A percentile compares a stretch with the other conserved stretches of the same genome.
These are phyloP conservation scores for Ceriops zippeliana DNA, from an alignment of 345 rosid genomes.

Conservation along the genomic window DNA sequence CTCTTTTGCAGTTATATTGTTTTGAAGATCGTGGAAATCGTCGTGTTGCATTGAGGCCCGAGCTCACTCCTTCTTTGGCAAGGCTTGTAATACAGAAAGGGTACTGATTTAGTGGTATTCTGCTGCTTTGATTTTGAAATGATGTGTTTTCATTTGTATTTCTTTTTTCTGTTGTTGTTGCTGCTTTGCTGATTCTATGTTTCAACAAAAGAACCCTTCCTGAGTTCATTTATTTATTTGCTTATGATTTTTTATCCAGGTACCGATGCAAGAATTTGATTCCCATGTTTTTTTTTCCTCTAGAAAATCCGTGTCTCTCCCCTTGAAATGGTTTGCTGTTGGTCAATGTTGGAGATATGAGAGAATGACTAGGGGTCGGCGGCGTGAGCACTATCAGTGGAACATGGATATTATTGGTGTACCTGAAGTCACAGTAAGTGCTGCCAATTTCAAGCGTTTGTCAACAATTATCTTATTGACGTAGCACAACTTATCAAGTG, in stretches of 20 bases:
- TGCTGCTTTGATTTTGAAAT: conserved; percentile 4
- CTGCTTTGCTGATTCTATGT: neutral
- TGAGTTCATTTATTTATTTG: conserved; percentile 26
- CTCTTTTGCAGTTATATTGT: conserved; percentile 65
- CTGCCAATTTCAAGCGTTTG: conserved; percentile 18
- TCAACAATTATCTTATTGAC: neutral
- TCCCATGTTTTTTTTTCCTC: conserved; percentile 54
- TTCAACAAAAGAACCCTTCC: conserved; percentile 3
- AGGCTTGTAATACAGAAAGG: conserved; percentile 96
- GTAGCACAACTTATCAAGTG: neutral
- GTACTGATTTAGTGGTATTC: conserved; percentile 33
- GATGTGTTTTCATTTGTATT: neutral
- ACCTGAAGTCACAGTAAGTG: conserved; percentile 71
- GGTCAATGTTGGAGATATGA: conserved; percentile 99
- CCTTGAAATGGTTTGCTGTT: conserved; percentile 91
- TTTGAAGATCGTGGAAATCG: conserved; percentile 95
- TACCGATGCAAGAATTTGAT: conserved; percentile 63
- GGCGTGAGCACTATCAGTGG: conserved; percentile 98
- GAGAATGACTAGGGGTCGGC: conserved; percentile 95
- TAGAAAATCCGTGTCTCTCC: conserved; percentile 88
- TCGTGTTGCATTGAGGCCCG: conserved; percentile 96
- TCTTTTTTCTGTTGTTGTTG: neutral
- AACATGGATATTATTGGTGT: conserved; percentile 98
- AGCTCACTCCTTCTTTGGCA: conserved; percentile 93
- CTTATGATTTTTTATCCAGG: conserved; percentile 50